phyloP scores from a whole-genome alignment of 345 rosid genomes.

The Salix brachista region DNA sequence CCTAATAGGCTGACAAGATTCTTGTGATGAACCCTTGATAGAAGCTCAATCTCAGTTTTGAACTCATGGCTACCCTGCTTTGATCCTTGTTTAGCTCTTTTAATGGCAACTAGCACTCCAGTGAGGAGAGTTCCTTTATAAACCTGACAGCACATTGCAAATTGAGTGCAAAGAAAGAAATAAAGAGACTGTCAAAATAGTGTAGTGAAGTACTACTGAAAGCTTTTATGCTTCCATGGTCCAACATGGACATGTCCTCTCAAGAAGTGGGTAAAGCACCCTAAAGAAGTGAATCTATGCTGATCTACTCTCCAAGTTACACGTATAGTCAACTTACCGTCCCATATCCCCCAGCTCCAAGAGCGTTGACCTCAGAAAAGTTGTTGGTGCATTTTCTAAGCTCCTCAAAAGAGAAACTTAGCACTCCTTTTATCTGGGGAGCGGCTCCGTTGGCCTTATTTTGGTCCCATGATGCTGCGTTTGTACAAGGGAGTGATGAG shows the following conservation, averaged over 20 bases:
- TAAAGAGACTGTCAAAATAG: too few species aligned
- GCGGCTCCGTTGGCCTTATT: not conserved
- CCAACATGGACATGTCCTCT: too few species aligned
- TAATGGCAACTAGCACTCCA: constrained; percentile 60
- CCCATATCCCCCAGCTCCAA: constrained; percentile 13
- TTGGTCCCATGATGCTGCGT: constrained; percentile 12
- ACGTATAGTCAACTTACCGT: not conserved
- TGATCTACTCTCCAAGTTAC: not conserved
- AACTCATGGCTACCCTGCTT: constrained; percentile 77
- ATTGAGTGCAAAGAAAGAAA: not conserved
- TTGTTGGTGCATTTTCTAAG: constrained; percentile 2
- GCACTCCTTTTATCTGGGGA: not conserved
- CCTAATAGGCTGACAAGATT: constrained; percentile 69
- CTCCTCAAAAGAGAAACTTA: constrained; percentile 9
- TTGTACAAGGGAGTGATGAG: too few species aligned
- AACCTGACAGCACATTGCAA: constrained; percentile 40
- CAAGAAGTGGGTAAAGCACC: too few species aligned
- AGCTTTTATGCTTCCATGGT: too few species aligned
- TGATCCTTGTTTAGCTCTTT: constrained; percentile 81
- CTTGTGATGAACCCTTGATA: constrained; percentile 84
- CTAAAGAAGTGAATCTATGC: not conserved
- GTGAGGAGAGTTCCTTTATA: constrained; percentile 59
- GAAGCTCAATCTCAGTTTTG: constrained; percentile 85
- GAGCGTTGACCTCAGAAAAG: not conserved
- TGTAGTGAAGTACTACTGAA: too few species aligned